Evolutionary conservation across 2,329 filamentous ascomycete genomes (phyloP).

Genomic region (Geosmithia morbida): DNA sequence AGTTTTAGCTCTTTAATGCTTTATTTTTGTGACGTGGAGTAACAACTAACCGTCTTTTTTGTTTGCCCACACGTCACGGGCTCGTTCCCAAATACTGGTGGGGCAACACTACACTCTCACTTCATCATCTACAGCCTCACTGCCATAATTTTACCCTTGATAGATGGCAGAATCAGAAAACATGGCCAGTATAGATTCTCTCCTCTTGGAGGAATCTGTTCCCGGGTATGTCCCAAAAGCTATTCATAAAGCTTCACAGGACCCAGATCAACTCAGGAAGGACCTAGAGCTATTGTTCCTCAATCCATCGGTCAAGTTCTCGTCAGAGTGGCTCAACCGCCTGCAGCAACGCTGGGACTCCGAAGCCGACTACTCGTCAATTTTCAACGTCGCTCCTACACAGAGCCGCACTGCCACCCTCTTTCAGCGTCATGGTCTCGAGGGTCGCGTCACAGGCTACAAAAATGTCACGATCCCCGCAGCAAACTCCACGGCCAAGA

Average conservation of each 20-base stretch:
- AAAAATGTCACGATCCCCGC: conserved; percentile 86
- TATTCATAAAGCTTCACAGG: conserved; percentile 14
- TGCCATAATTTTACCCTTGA: neutral
- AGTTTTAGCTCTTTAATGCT: too few relatives aligned
- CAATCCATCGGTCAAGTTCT: conserved; percentile 66
- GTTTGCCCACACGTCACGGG: conserved; percentile 1
- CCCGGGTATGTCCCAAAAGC: conserved; percentile 4
- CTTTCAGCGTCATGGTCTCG: conserved; percentile 80
- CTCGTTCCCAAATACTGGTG: neutral
- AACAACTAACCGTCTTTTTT: neutral
- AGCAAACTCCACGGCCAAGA: conserved; percentile 82
- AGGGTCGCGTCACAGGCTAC: conserved; percentile 87
- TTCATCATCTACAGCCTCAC: neutral
- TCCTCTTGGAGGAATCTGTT: conserved; percentile 15
- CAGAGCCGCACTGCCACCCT: conserved; percentile 91
- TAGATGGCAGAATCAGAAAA: neutral
- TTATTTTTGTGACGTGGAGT: neutral
- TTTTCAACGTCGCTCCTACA: conserved; percentile 78
- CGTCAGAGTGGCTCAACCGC: conserved; percentile 71
- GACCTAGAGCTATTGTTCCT: conserved; percentile 67
- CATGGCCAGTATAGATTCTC: conserved; percentile 20
- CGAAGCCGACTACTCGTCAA: conserved; percentile 62
- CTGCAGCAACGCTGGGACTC: conserved; percentile 84
- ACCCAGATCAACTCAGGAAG: conserved; percentile 49
- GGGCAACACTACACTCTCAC: conserved; percentile 1